Conservation (phyloP, 2,329 filamentous ascomycete genomes). For the Aspergillus latus region DNA sequence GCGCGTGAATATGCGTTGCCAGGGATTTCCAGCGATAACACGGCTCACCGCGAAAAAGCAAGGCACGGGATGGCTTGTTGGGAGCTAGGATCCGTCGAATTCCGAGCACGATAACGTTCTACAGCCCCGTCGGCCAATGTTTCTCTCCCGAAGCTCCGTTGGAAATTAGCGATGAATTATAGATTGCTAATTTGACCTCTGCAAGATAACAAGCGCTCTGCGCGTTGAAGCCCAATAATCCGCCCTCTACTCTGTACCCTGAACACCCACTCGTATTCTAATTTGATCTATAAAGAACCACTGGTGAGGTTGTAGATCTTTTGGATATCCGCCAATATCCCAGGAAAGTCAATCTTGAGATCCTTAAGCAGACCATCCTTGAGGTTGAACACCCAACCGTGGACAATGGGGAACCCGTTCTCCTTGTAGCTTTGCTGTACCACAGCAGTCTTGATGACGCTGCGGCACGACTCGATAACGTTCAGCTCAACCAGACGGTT, state of each 20-base stretch:
- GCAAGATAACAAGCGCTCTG: not conserved
- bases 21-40: not conserved
- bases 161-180: not conserved
- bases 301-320: constrained; percentile 62
- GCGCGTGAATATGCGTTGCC: not conserved
- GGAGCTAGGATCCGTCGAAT: too few species aligned
- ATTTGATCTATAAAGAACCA: not conserved
- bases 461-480: constrained; percentile 31
- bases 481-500: constrained; percentile 33
- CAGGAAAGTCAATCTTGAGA: constrained; percentile 62
- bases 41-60: not conserved
- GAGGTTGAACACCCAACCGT: constrained; percentile 73
- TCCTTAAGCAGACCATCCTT: constrained; percentile 66
- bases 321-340: constrained; percentile 57
- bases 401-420: constrained; percentile 67
- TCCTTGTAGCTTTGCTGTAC: constrained; percentile 60
- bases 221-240: not conserved
- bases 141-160: not conserved
- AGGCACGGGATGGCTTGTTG: not conserved
- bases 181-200: not conserved
- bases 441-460: constrained; percentile 51
- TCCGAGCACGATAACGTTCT: too few species aligned
- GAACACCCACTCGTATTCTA: not conserved
- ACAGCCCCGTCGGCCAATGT: not conserved
- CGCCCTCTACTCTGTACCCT: constrained; percentile 4